Base-by-base conservation (phyloP, 176 grass and related monocot species). In the Triticum urartu region DNA sequence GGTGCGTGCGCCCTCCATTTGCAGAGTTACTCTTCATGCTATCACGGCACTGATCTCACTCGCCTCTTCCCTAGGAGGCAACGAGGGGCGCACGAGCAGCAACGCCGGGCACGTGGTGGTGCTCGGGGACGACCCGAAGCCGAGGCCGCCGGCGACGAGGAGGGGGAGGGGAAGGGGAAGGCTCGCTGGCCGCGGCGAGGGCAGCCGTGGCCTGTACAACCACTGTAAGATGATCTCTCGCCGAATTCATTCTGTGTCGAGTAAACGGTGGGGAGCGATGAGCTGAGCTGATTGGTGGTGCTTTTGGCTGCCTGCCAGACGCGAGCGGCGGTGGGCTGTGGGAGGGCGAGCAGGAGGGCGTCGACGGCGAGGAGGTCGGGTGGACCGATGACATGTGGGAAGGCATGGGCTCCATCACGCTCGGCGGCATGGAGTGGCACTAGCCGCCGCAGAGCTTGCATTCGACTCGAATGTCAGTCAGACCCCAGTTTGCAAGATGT, bases 351-450 rank as follows among this genome's bases (percentile, higher is more conserved):
- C 90, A 64, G 86, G 96, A 98, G 70, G 96, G 93, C 64, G 84
- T 98, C 38, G 96, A 95, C 77, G 88, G 81, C 22, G 96, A 95
- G 88, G 96, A 95, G 68, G 88, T 95, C 47, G 96, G 96, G 9
- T 94, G 86, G 85, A 93, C 77, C 8, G 88, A 94, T 18, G 90
- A 95, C 68, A 86, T 92, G 79, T 98, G 96, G 96, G 96, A 98
- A 85, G 91, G 91, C 36, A 89, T 94, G 90, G 96, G 96, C 4
- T 92, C 93, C 59, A 90, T 88, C 39, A 89, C 88, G 13, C 84
- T 98, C 25, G 93, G 96, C 78, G 92, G 95, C 70, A 52, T 95
- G 72, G 89, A 95, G 81, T 97, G 92, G 92, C 91, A 93, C 82
- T 97, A 90, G 56, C 7, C 6, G 56, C 17, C 54, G 17, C 52